These are phyloP conservation scores for Cucumis cinereus DNA, from an alignment of 306 rosid genomes.

Conservation along the genomic window DNA sequence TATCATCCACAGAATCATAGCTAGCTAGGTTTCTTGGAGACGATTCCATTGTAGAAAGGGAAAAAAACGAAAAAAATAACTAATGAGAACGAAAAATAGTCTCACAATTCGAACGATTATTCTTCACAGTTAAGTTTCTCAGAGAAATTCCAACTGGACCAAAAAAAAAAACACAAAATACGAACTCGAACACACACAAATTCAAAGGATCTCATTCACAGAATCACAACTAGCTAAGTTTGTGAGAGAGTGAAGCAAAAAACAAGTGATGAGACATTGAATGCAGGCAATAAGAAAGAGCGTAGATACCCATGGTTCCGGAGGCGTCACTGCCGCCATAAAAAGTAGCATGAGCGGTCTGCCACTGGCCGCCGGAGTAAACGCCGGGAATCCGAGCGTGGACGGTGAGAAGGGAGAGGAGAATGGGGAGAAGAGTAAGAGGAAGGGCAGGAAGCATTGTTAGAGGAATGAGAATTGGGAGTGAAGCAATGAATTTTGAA, in stretches of 20 bases:
- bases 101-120: background rate
- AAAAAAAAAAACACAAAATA: background rate
- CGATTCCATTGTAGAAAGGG: too few relatives aligned
- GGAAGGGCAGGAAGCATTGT: background rate
- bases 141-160: background rate
- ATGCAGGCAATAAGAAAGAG: background rate
- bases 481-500: background rate
- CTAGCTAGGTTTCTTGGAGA: too few relatives aligned
- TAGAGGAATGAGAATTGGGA: background rate
- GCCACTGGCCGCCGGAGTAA: slow-evolving; percentile 57
- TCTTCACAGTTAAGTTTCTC: background rate
- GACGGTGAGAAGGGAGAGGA: background rate
- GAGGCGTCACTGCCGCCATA: slow-evolving; percentile 92
- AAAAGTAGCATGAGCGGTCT: slow-evolving; percentile 87
- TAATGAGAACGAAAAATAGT: background rate
- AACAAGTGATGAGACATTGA: background rate
- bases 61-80: too few relatives aligned
- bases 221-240: background rate
- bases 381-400: slow-evolving; percentile 52
- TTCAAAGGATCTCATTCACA: background rate
- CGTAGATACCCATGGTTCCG: slow-evolving; percentile 78
- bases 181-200: background rate
- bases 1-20: too few relatives aligned
- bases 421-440: background rate
- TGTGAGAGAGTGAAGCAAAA: background rate